phyloP scores from a whole-genome alignment of 768 basidiomycete genomes.

The Macrolepiota fuliginosa region DNA sequence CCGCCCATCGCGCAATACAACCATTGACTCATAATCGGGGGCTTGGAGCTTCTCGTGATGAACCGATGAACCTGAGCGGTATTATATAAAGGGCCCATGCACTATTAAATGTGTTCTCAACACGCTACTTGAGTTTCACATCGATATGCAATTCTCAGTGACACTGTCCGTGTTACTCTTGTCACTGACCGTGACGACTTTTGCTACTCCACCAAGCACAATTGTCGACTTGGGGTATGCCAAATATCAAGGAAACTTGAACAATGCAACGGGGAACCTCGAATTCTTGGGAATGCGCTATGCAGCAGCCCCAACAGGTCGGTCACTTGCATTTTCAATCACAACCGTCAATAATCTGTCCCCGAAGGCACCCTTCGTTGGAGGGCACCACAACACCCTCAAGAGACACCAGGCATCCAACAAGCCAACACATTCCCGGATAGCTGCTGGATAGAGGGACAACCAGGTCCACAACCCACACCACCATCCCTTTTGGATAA shows the following conservation, averaged over 20 bases:
- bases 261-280: constrained; percentile 30
- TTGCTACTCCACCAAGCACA: neutral
- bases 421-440: neutral
- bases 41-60: too few species aligned
- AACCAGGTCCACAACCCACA: neutral
- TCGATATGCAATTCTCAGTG: neutral
- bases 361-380: constrained; percentile 21
- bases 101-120: neutral
- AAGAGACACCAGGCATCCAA: neutral
- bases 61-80: too few species aligned
- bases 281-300: constrained; percentile 45
- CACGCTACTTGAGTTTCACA: neutral
- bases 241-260: constrained; percentile 37
- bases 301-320: constrained; percentile 47
- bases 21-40: too few species aligned
- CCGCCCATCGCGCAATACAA: too few species aligned
- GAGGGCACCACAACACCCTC: constrained; percentile 20
- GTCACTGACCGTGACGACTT: neutral
- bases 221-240: constrained; percentile 43
- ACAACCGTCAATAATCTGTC: neutral
- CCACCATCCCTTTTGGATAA: constrained; percentile 20
- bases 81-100: too few species aligned
- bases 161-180: neutral
- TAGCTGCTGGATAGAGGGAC: constrained; percentile 6
- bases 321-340: neutral